Base-by-base conservation (phyloP, 2,329 filamentous ascomycete genomes). In the Arthrobotrys entomopaga region DNA sequence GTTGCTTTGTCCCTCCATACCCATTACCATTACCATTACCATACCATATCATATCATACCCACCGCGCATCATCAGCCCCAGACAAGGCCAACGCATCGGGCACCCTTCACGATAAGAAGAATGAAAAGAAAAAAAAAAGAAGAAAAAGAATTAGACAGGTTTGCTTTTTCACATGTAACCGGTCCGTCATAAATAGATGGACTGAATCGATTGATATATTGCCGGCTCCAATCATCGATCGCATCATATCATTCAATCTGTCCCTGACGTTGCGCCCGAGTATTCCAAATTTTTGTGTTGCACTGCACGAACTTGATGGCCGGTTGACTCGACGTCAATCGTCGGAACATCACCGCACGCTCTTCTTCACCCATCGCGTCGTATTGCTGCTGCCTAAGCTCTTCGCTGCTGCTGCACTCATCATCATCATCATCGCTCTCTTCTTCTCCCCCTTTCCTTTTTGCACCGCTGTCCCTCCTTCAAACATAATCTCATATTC, bases 271-370 rank as follows among this genome's bases (percentile, higher is more conserved):
- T 50, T 49, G 57, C 26, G 11, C 15, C 48, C 11, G 48, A 13
- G 7, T 10, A 66, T 67, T 67, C 56, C 64, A 67, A 67, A 67
- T 60, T 5, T 53, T 46, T 60, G 64, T 24, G 64, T 67, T 67
- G 40, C 42, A 40, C 58, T 52, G 43, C 58, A 61, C 58, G 26
- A 61, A 49, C 29, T 61, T n/a, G 22, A 46, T 15, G 13, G 58
- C 42, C 22, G 13, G 58, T 52, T 46, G 24, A 65, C 20, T 15
- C 6, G n/a, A n/a, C 26, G 13, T 53, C 49, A 24, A 29, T 34
- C 29, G 29, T 7, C 29, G 42, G 8, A 11, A 16, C 52, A 6
- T 50, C n/a, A 42, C 15, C 16, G 52, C 52, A 56, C 52, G 52
- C 52, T 34, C 52, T 38, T 19, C 46, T 22, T 50, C 16, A 20